phyloP scores from a whole-genome alignment of 208 protist genomes.

The Acanthamoeba triangularis region DNA sequence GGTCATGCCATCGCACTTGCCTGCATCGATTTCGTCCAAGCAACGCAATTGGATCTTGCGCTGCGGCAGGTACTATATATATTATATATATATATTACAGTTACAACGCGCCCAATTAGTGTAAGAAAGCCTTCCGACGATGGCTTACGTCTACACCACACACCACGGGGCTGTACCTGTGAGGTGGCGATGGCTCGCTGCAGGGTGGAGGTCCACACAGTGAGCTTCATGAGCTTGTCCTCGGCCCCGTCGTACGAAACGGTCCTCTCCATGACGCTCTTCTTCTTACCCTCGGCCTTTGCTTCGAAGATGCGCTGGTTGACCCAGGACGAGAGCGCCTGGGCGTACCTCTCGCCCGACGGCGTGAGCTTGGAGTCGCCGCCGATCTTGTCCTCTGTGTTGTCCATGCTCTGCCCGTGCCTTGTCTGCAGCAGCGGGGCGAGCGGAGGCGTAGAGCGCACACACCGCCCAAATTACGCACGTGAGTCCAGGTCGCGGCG shows the following conservation, averaged over 20 bases:
- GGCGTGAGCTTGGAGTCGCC: conserved; percentile 77
- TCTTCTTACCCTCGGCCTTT: conserved; percentile 9
- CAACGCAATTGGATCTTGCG: conserved; percentile 74
- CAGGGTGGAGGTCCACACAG: conserved; percentile 83
- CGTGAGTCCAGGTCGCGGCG: background rate
- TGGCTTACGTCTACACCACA: too few species aligned
- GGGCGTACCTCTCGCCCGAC: conserved; percentile 78
- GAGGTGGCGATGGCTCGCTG: conserved; percentile 83
- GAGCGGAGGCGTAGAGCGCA: background rate
- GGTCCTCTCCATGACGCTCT: background rate
- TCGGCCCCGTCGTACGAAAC: background rate
- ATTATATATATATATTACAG: too few species aligned
- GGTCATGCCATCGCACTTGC: conserved; percentile 86
- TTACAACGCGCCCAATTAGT: too few species aligned
- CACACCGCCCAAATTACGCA: background rate
- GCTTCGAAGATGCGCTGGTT: conserved; percentile 1
- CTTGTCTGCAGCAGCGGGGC: conserved; percentile 67
- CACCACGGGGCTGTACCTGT: too few species aligned
- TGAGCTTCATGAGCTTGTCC: conserved; percentile 25
- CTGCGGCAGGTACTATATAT: conserved; percentile 62
- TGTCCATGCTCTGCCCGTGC: conserved; percentile 89
- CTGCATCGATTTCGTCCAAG: conserved; percentile 85
- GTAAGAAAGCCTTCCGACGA: too few species aligned
- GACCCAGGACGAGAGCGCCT: conserved; percentile 27
- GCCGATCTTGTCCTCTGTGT: conserved; percentile 84